Evolutionary conservation across 345 rosid species (phyloP).

Genomic region (Schrenkiella parvula): DNA sequence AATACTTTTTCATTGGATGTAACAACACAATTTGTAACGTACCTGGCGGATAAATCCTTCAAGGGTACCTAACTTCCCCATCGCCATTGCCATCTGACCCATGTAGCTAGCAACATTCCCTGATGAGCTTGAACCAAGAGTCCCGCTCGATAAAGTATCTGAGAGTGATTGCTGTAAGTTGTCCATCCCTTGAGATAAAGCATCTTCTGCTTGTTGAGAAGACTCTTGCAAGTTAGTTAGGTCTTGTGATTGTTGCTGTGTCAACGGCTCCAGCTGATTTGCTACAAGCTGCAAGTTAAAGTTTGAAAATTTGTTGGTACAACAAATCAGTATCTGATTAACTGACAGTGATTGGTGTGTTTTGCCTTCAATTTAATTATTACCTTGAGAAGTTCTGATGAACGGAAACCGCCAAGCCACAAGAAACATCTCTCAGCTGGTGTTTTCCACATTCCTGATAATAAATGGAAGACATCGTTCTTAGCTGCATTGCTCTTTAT

Average conservation of each 20-base stretch:
- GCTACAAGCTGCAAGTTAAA: slow-evolving; percentile 54
- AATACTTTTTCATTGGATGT: neutral
- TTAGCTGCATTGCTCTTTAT: slow-evolving; percentile 78
- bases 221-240: slow-evolving; percentile 74
- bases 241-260: slow-evolving; percentile 70
- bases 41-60: slow-evolving; percentile 88
- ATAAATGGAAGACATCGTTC: slow-evolving; percentile 84
- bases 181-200: slow-evolving; percentile 91
- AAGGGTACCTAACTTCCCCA: slow-evolving; percentile 91
- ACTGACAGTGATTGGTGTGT: no score
- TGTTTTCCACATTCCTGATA: slow-evolving; percentile 98
- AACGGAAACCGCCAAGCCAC: slow-evolving; percentile 96
- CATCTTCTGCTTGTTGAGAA: slow-evolving; percentile 91
- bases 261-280: slow-evolving; percentile 78
- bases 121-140: slow-evolving; percentile 66
- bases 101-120: slow-evolving; percentile 85
- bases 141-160: slow-evolving; percentile 74
- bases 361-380: neutral
- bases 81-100: slow-evolving; percentile 99
- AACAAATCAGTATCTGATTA: neutral
- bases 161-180: slow-evolving; percentile 85
- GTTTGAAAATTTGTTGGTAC: neutral
- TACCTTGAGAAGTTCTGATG: slow-evolving; percentile 92
- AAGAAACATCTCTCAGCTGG: slow-evolving; percentile 94
- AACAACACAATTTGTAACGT: neutral